Base-by-base conservation (phyloP, 495 filamentous ascomycete genomes). In the Glonium stellatum region DNA sequence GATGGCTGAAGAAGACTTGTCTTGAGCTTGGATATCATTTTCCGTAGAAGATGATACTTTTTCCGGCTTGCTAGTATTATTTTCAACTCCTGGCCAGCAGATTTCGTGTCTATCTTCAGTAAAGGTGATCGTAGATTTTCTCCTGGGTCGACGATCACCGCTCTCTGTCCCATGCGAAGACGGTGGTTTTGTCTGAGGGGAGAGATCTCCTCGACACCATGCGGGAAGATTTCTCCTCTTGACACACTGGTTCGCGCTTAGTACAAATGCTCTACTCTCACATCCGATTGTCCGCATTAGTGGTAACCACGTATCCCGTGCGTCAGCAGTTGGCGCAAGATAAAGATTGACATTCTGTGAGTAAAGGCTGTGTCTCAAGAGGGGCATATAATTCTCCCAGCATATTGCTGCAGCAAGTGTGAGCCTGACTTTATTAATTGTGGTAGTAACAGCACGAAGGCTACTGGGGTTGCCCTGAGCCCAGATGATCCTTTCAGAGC, bases 301-400 rank as follows among this genome's bases (percentile, higher is more conserved):
- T 0, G 86, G 75, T 13, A 88, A 72, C 92, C 92, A 97, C 0
- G 89, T 85, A 66, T 92, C 87, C 41, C 92, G 80, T 21, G 77
- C 82, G 72, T 97, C 92, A 9, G 92, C 92, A 1, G 92, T 97
- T 0, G 92, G 92, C 0, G 92, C 91, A 15, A 97, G 83, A 67
- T 95, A 97, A 21, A 97, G 76, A 68, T 92, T 95, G 58, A 96
- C 87, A 68, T 96, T 95, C 72, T 97, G 92, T 1, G 82, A 79
- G 67, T 97, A 97, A 18, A 97, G 78, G 21, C 84, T 82, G 54
- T 89, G 79, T 9, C 87, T 77, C 1, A 97, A 79, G 19, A 97
- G 75, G 0, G 92, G 92, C 92, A 97, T 97, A 69, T 89, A 95
- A 64, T 90, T 97, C 73, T 97, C 92, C 92, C 92, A 97, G 76